These are phyloP conservation scores for Canavalia gladiata DNA, from an alignment of 306 rosid species.

Conservation along the genomic window DNA sequence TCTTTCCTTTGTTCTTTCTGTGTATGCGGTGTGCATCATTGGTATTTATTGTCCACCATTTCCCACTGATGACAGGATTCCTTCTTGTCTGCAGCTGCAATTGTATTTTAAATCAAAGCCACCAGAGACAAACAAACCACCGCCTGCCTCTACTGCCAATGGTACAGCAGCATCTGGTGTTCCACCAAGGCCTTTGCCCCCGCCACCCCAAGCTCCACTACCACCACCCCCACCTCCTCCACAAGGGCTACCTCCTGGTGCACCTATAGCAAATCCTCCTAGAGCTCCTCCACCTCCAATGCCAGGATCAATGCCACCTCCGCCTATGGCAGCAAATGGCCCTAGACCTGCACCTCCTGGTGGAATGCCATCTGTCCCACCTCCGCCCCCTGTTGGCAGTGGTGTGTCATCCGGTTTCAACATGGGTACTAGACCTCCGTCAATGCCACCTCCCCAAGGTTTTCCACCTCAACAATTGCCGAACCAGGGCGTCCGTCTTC, in stretches of 20 bases:
- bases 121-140: constrained; percentile 85
- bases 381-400: constrained; percentile 74
- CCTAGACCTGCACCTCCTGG: constrained; percentile 86
- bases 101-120: constrained; percentile 92
- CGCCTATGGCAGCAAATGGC: constrained; percentile 84
- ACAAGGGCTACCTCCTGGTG: constrained; percentile 75
- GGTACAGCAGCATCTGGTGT: constrained; percentile 85
- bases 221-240: constrained; percentile 88
- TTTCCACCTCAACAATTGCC: constrained; percentile 71
- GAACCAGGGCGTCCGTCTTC: constrained; percentile 63
- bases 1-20: constrained; percentile 1
- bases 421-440: constrained; percentile 71
- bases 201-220: constrained; percentile 86
- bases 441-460: constrained; percentile 84
- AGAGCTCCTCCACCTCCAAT: constrained; percentile 83
- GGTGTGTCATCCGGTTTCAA: constrained; percentile 64
- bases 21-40: not conserved
- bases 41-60: constrained; percentile 31
- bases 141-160: constrained; percentile 69
- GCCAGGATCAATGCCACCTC: constrained; percentile 79
- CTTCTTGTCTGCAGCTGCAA: constrained; percentile 74
- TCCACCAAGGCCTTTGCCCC: constrained; percentile 86
- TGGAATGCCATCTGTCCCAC: constrained; percentile 83
- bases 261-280: constrained; percentile 76
- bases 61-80: constrained; percentile 39